A percentile compares a stretch with the other conserved stretches of the same genome.
phyloP scores from a whole-genome alignment of 352 stramenopile species.

The Pythium insidiosum region DNA sequence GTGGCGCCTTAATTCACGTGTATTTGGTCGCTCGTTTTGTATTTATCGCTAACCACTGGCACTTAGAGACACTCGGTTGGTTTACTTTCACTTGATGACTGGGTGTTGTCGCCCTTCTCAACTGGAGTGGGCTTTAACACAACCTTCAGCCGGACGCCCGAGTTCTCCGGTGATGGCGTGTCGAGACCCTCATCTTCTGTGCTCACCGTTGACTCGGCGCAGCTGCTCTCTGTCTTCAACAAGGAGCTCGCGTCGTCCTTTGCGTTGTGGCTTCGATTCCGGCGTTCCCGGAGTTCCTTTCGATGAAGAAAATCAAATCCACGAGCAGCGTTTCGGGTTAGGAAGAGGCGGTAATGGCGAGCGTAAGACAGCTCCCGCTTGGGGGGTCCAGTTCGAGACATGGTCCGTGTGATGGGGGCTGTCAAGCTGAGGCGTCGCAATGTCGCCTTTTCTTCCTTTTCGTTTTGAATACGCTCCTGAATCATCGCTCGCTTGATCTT shows the following conservation, averaged over 20 bases:
- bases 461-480: slow-evolving; percentile 56
- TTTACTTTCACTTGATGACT: too few species aligned
- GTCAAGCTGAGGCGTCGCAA: slow-evolving; percentile 56
- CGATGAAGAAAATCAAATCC: slow-evolving; percentile 75
- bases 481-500: slow-evolving; percentile 57
- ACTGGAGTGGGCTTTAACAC: not conserved
- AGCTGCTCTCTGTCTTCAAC: too few species aligned
- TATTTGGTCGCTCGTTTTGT: too few species aligned
- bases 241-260: too few species aligned
- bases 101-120: too few species aligned
- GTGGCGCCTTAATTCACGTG: too few species aligned
- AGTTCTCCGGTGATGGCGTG: not conserved
- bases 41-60: too few species aligned
- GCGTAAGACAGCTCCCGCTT: slow-evolving; percentile 56
- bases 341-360: slow-evolving; percentile 39
- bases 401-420: slow-evolving; percentile 41
- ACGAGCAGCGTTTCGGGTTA: slow-evolving; percentile 41
- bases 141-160: slow-evolving; percentile 12
- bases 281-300: slow-evolving; percentile 52
- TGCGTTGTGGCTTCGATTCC: too few species aligned
- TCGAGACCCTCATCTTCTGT: slow-evolving; percentile 16
- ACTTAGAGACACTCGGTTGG: too few species aligned
- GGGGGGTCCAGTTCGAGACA: slow-evolving; percentile 46
- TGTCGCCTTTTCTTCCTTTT: slow-evolving; percentile 59
- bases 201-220: too few species aligned